These are phyloP conservation scores for Brassica rapa DNA, from an alignment of 345 rosid species.

Conservation along the genomic window DNA sequence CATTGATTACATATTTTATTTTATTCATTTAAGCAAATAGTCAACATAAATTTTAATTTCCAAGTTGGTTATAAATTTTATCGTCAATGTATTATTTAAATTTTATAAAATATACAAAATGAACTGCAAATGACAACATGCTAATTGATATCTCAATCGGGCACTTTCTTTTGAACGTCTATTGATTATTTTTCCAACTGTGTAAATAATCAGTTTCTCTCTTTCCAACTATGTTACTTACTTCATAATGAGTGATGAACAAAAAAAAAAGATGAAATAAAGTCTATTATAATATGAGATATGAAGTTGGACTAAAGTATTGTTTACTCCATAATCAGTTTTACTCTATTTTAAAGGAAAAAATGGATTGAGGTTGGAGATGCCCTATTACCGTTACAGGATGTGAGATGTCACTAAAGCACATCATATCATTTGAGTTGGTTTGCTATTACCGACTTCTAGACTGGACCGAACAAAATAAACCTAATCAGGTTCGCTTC, in stretches of 20 bases:
- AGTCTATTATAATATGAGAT: no score
- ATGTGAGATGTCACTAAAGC: not conserved
- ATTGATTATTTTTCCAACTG: not conserved
- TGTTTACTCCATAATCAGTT: no score
- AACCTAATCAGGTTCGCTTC: not conserved
- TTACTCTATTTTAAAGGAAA: no score
- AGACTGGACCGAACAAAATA: not conserved
- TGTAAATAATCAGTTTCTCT: not conserved
- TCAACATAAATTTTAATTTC: slow-evolving; percentile 7
- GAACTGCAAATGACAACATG: not conserved
- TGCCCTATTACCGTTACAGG: not conserved
- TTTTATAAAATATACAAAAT: not conserved
- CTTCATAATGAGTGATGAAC: no score
- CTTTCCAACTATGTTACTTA: no score
- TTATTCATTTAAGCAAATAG: not conserved
- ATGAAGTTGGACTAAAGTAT: no score
- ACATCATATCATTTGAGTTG: not conserved
- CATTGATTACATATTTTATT: not conserved
- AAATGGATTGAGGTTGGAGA: no score
- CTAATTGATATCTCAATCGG: not conserved
- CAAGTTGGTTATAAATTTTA: not conserved
- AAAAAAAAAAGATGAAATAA: no score
- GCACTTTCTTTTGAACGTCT: not conserved
- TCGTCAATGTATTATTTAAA: no score
- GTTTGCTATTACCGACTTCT: not conserved